A percentile compares a stretch with the other conserved stretches of the same genome.
Conservation (phyloP, 495 filamentous ascomycete genomes). For the Podospora pseudocomata region DNA sequence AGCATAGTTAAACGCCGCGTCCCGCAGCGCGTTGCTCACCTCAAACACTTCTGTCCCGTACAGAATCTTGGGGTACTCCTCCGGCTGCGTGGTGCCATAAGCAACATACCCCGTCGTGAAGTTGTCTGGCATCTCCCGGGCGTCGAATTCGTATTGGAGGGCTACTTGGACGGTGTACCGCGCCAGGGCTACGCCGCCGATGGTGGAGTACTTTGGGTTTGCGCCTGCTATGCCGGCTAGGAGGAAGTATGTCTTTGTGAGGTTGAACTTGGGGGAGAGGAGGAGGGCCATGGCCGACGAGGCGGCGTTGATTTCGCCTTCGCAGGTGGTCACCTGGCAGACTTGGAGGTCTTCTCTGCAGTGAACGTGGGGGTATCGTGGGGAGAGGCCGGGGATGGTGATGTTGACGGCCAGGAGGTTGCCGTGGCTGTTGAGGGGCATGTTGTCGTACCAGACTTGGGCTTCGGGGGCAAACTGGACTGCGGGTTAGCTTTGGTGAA, state of each 20-base stretch:
- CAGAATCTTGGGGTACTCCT: constrained; percentile 58
- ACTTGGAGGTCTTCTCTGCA: constrained; percentile 56
- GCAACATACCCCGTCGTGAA: constrained; percentile 66
- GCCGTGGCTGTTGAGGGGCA: constrained; percentile 41
- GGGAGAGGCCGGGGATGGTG: constrained; percentile 62
- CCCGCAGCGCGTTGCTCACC: constrained; percentile 59
- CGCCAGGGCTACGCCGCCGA: constrained; percentile 61
- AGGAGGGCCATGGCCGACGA: constrained; percentile 56
- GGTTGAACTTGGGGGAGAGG: constrained; percentile 60
- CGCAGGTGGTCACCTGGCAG: constrained; percentile 59
- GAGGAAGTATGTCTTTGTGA: constrained; percentile 66
- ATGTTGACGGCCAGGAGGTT: constrained; percentile 62
- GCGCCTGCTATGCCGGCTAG: constrained; percentile 70
- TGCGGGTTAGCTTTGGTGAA: neutral
- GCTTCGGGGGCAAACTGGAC: constrained; percentile 63
- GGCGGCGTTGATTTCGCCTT: constrained; percentile 71
- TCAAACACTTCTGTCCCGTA: constrained; percentile 81
- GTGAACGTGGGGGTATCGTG: constrained; percentile 60
- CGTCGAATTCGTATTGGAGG: constrained; percentile 71
- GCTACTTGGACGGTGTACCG: constrained; percentile 68
- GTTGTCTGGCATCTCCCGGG: constrained; percentile 62
- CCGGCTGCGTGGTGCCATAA: constrained; percentile 51
- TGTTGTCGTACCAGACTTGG: constrained; percentile 61
- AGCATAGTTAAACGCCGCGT: constrained; percentile 55
- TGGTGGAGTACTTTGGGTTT: constrained; percentile 62